Evolutionary conservation across 805 yeast genomes (phyloP).

Genomic region (Candida michaelii): DNA sequence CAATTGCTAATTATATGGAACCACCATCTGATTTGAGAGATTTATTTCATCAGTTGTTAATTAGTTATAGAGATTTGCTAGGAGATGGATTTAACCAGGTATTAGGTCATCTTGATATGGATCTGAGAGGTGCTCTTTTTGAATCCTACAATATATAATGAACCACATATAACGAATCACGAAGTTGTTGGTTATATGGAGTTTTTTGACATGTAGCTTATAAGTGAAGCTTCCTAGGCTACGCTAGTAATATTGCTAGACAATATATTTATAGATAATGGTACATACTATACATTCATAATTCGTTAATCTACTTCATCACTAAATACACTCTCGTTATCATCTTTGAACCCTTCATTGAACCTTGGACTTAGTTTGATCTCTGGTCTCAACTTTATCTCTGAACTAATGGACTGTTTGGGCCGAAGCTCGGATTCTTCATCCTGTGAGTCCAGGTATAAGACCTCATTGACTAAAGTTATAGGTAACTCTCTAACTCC

Average conservation of each 20-base stretch:
- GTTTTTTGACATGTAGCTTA: too few relatives aligned
- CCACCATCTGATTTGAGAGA: conserved; percentile 49
- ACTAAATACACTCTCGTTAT: background rate
- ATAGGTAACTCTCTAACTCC: conserved; percentile 89
- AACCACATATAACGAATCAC: too few relatives aligned
- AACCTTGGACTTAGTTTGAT: too few relatives aligned
- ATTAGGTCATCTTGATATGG: conserved; percentile 30
- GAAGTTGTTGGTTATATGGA: too few relatives aligned
- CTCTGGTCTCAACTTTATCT: too few relatives aligned
- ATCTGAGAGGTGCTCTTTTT: conserved; percentile 23
- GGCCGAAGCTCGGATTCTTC: too few relatives aligned
- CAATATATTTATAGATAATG: too few relatives aligned
- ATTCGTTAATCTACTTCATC: background rate
- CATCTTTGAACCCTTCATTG: too few relatives aligned
- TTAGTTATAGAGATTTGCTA: conserved; percentile 46
- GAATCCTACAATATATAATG: conserved; percentile 22
- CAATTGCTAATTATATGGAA: conserved; percentile 54
- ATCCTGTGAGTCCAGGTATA: conserved; percentile 45
- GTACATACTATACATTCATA: too few relatives aligned
- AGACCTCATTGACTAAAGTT: conserved; percentile 61
- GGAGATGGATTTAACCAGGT: conserved; percentile 42
- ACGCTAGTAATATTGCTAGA: too few relatives aligned
- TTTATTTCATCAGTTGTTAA: conserved; percentile 44
- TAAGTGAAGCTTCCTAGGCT: too few relatives aligned
- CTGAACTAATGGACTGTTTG: too few relatives aligned